Percentiles rank a stretch among this genome's conserved stretches.
phyloP scores from a whole-genome alignment of 495 filamentous ascomycete species.

The Neurospora tetraspora region DNA sequence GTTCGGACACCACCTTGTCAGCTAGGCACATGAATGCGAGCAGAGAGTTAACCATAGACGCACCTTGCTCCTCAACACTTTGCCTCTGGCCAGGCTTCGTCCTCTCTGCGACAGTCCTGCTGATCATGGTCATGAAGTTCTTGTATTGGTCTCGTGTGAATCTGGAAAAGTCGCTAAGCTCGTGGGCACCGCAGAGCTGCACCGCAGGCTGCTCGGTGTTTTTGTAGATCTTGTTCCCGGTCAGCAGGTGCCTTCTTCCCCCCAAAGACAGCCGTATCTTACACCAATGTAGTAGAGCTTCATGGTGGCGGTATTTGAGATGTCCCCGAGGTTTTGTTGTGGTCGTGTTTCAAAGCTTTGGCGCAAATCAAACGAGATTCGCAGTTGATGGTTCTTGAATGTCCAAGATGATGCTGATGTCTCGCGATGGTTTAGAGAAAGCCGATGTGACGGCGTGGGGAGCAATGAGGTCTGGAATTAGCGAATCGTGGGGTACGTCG shows the following conservation, averaged over 20 bases:
- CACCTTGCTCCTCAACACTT: slow-evolving; percentile 82
- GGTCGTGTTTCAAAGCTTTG: background rate
- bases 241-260: slow-evolving; percentile 3
- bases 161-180: slow-evolving; percentile 69
- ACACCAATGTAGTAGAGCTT: slow-evolving; percentile 59
- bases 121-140: slow-evolving; percentile 62
- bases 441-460: background rate
- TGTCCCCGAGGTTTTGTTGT: background rate
- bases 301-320: slow-evolving; percentile 47
- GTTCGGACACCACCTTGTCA: background rate
- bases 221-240: slow-evolving; percentile 14
- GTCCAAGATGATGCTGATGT: background rate
- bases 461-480: background rate
- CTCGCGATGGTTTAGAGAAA: background rate
- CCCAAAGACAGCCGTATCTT: background rate
- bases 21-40: background rate
- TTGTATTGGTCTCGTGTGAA: slow-evolving; percentile 62
- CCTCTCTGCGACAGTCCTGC: slow-evolving; percentile 66
- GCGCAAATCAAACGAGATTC: background rate
- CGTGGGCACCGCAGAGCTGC: slow-evolving; percentile 71
- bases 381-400: background rate
- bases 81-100: slow-evolving; percentile 81
- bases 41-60: slow-evolving; percentile 3
- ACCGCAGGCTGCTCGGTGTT: slow-evolving; percentile 54
- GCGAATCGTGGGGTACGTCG: background rate